phyloP scores from a whole-genome alignment of 331 rosid genomes.

The Quercus lobata region DNA sequence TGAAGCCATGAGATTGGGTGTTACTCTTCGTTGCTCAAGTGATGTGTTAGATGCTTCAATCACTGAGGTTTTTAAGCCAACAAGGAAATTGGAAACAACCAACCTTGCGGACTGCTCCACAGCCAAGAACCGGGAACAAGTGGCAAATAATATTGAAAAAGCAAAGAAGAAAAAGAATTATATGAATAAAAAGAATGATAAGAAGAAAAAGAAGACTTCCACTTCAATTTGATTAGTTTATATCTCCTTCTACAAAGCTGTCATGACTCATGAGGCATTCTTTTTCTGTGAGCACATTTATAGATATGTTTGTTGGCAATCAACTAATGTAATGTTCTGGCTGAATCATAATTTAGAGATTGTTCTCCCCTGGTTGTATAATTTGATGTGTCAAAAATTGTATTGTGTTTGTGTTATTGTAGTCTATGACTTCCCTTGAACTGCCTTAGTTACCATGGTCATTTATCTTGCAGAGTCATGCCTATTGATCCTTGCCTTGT shows the following conservation, averaged over 20 bases:
- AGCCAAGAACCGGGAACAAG: constrained; percentile 22
- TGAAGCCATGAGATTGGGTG: constrained; percentile 57
- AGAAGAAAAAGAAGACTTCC: constrained; percentile 4
- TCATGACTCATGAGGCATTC: neutral
- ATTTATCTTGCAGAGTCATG: neutral
- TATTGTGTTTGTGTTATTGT: neutral
- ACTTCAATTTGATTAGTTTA: constrained; percentile 14
- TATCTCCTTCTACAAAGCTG: constrained; percentile 5
- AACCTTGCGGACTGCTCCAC: constrained; percentile 22
- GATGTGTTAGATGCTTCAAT: constrained; percentile 73
- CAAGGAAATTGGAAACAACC: constrained; percentile 32
- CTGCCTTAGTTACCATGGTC: neutral
- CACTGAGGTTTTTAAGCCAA: constrained; percentile 64
- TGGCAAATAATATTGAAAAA: constrained; percentile 23
- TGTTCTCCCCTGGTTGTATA: neutral
- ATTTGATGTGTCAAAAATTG: neutral
- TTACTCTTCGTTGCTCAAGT: constrained; percentile 51
- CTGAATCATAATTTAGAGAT: neutral
- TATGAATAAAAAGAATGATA: constrained; percentile 25
- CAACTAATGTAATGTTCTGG: neutral
- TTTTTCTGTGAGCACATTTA: neutral
- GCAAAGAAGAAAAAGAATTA: constrained; percentile 22
- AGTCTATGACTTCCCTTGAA: neutral
- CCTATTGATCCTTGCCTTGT: neutral
- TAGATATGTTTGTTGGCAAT: neutral